Evolutionary conservation across 371 early-diverging fungal species (phyloP).

Genomic region (Edhazardia aedis): DNA sequence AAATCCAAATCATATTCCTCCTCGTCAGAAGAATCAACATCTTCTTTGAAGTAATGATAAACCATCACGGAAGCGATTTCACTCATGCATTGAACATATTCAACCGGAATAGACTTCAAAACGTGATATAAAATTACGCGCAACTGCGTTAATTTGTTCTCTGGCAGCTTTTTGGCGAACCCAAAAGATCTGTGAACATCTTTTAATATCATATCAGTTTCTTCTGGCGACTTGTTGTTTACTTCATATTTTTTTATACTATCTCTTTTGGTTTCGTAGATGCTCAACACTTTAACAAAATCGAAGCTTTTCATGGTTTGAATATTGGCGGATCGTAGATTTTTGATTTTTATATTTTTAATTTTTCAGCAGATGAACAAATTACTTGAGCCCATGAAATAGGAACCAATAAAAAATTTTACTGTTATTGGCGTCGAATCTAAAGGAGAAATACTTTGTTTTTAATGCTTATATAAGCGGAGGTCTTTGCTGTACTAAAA

Average conservation of each 20-base stretch:
- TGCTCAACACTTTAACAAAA: background rate
- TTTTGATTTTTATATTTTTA: no score
- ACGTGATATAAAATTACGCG: slow-evolving; percentile 11
- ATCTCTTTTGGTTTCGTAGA: background rate
- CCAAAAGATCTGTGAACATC: slow-evolving; percentile 4
- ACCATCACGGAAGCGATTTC: slow-evolving; percentile 33
- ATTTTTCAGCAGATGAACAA: no score
- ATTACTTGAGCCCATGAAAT: no score
- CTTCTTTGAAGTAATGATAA: slow-evolving; percentile 17
- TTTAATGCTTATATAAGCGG: no score
- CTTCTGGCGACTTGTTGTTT: background rate
- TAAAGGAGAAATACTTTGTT: no score
- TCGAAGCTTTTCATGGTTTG: background rate
- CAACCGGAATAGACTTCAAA: slow-evolving; percentile 11
- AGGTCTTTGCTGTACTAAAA: no score
- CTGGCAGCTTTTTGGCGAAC: background rate
- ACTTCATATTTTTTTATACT: background rate
- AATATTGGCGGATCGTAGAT: no score
- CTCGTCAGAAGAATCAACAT: background rate
- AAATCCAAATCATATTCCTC: background rate
- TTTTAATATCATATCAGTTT: background rate
- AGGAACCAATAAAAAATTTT: no score
- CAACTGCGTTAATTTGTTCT: background rate
- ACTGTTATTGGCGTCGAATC: no score
- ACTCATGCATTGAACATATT: slow-evolving; percentile 38